Conservation (phyloP, 768 basidiomycete genomes). For the Hebeloma cylindrosporum region DNA sequence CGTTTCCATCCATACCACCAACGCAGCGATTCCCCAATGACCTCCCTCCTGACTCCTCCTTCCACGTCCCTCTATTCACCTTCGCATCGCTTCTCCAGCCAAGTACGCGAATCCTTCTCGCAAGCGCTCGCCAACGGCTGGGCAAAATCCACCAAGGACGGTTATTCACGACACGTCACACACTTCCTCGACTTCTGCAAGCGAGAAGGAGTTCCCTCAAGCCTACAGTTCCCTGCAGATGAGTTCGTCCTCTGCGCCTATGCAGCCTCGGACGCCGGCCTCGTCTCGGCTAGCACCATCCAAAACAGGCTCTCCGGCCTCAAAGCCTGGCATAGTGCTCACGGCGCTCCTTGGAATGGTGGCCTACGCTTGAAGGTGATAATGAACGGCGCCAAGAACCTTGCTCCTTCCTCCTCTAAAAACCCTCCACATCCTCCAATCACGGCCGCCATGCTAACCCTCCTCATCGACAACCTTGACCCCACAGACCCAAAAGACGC, state of each 20-base stretch:
- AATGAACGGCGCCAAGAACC: constrained; percentile 22
- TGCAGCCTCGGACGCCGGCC: constrained; percentile 23
- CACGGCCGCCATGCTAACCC: constrained; percentile 16
- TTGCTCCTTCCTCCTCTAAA: constrained; percentile 21
- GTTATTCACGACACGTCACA: constrained; percentile 12
- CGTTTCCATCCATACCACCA: neutral
- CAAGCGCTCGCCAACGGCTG: constrained; percentile 10
- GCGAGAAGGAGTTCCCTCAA: constrained; percentile 11
- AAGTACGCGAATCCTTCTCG: neutral
- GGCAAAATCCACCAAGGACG: constrained; percentile 10
- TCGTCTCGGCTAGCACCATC: constrained; percentile 17
- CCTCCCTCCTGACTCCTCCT: neutral
- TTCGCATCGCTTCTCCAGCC: neutral
- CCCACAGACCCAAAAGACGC: constrained; percentile 20
- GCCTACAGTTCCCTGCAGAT: constrained; percentile 20
- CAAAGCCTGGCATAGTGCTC: constrained; percentile 35
- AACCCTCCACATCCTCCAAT: constrained; percentile 22
- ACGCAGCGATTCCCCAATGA: neutral
- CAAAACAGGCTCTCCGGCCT: constrained; percentile 25
- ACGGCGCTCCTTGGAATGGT: constrained; percentile 24
- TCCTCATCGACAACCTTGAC: constrained; percentile 19
- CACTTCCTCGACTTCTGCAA: constrained; percentile 23
- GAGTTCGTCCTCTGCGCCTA: constrained; percentile 31
- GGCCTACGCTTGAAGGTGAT: constrained; percentile 22
- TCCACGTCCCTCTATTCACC: neutral